These are phyloP conservation scores for Pseudogymnoascus sp. DNA, from an alignment of 2,329 filamentous ascomycete genomes.

Conservation along the genomic window DNA sequence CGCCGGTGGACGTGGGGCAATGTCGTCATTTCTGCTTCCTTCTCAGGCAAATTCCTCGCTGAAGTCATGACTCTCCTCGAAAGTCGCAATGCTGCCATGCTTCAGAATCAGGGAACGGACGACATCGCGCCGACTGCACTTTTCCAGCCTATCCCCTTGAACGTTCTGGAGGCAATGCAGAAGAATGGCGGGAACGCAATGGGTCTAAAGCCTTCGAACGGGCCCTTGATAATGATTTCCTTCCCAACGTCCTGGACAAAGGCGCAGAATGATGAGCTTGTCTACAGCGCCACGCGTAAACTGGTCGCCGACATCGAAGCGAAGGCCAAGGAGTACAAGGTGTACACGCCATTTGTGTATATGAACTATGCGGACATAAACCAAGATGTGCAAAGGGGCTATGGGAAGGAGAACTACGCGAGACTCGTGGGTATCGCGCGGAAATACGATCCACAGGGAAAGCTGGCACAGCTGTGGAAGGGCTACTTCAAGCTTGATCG, in stretches of 20 bases:
- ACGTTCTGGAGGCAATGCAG: neutral
- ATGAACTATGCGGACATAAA: conserved; percentile 39
- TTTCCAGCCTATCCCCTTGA: neutral
- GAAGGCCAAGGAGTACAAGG: neutral
- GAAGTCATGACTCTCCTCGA: neutral
- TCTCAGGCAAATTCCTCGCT: neutral
- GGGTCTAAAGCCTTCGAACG: neutral
- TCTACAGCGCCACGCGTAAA: neutral
- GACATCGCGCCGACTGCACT: neutral
- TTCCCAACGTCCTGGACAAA: neutral
- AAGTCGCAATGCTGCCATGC: neutral
- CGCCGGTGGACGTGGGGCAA: neutral
- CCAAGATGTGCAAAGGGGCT: conserved; percentile 36
- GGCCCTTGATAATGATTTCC: conserved; percentile 10
- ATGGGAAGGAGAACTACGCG: conserved; percentile 35
- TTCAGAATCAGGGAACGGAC: neutral
- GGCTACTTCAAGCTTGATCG: neutral
- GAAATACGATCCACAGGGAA: neutral
- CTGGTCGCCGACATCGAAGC: neutral
- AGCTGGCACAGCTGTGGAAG: neutral
- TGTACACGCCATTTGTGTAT: conserved; percentile 26
- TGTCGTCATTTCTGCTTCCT: neutral
- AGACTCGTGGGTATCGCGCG: conserved; percentile 22
- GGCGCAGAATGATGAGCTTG: neutral
- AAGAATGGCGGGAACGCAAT: neutral